Conservation (phyloP, 257 asterid species). For the Ocimum tenuiflorum region DNA sequence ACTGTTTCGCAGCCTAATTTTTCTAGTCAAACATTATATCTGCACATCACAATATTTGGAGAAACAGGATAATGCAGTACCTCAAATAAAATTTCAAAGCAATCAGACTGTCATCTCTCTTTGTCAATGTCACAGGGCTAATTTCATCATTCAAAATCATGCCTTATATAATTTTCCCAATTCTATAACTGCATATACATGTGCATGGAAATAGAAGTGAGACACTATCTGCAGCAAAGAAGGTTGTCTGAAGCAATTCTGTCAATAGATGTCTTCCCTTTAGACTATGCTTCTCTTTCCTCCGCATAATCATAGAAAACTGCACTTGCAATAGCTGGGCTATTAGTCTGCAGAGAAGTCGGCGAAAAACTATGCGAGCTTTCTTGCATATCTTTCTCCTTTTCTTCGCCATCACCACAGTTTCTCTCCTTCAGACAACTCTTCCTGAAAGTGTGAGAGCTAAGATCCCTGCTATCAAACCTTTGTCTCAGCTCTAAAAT, state of each 20-base stretch:
- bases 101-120: no score
- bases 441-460: conserved; percentile 28
- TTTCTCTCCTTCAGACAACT: background rate
- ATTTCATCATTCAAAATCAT: no score
- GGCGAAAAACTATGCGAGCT: conserved; percentile 15
- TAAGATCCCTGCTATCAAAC: conserved; percentile 30
- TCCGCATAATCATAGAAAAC: conserved; percentile 17
- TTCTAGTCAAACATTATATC: no score
- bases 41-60: no score
- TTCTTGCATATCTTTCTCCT: background rate
- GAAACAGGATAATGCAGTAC: no score
- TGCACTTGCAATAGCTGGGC: conserved; percentile 18
- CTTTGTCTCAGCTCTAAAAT: background rate
- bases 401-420: background rate
- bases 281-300: no score
- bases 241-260: background rate
- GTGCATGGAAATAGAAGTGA: background rate
- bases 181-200: background rate
- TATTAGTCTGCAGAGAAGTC: background rate
- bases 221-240: background rate
- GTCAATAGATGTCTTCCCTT: background rate
- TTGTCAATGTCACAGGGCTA: no score
- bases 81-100: no score
- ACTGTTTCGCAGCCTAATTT: no score
- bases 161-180: no score